phyloP scores from a whole-genome alignment of 2,329 filamentous ascomycete genomes.

The Aphanocladium album region DNA sequence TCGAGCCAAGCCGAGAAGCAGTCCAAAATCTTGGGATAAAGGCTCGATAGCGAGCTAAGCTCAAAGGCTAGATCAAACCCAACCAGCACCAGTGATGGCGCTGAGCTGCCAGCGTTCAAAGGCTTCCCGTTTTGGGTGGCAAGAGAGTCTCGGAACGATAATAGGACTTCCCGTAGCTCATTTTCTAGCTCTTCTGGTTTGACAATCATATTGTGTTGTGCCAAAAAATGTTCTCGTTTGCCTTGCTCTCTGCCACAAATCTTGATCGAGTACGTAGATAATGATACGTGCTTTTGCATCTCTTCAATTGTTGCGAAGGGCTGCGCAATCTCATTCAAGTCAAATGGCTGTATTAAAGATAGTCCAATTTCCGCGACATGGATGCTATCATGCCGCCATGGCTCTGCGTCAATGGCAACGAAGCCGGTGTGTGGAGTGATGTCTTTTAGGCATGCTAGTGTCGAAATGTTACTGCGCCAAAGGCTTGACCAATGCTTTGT shows the following conservation, averaged over 20 bases:
- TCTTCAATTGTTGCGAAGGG: not conserved
- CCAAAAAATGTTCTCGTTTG: not conserved
- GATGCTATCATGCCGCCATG: not conserved
- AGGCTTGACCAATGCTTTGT: conserved; percentile 1
- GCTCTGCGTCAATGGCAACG: conserved; percentile 1
- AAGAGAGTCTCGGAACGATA: not conserved
- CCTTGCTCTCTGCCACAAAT: conserved; percentile 1
- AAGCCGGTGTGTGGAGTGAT: not conserved
- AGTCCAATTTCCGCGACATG: conserved; percentile 5
- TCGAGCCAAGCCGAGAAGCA: conserved; percentile 4
- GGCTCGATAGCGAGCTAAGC: not conserved
- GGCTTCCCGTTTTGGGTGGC: not conserved
- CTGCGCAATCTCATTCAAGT: not conserved
- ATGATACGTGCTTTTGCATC: not conserved
- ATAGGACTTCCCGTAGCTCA: not conserved
- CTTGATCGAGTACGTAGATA: not conserved
- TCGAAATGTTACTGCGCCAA: not conserved
- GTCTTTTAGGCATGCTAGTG: not conserved
- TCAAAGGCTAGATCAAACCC: conserved; percentile 7
- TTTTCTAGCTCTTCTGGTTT: not conserved
- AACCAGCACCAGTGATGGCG: not conserved
- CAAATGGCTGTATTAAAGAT: conserved; percentile 3
- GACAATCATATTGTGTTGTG: not conserved
- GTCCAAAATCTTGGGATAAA: not conserved
- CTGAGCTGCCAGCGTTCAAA: not conserved